Base-by-base conservation (phyloP, 306 rosid species). In the Medicago ruthenica region DNA sequence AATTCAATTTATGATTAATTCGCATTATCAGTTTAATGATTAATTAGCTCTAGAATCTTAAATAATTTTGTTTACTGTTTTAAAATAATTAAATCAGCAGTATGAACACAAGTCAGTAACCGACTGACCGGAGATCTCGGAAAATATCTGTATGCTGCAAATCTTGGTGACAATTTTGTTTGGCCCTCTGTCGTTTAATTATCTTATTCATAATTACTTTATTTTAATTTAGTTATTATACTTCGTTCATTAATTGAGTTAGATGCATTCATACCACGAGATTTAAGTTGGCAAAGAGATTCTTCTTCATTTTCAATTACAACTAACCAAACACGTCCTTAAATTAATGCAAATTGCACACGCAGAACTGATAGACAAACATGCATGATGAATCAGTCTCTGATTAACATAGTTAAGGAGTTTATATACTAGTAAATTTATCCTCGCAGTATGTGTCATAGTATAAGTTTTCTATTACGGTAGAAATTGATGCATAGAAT, bases 121-220 rank as follows among this genome's bases (percentile, higher is more conserved):
- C 88, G 79, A 74, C 76, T 64, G 74, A 71, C 58, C 41, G 77
- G 76, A 80, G 73, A 90, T 90, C 86, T 34, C 57, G 90, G 81
- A 83, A 71, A 84, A 87, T 76, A 80, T 75, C 21, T 78, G 69
- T 73, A 66, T 79, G 87, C 74, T 80, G 71, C 84, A 85, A 81
- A 83, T 87, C 83, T 67, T 69, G 77, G 79, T 78, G 82, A 78
- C 85, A 80, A 14, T n/a, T 71, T 60, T 22, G 12, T 60, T 76
- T 73, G 71, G 48, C 9, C n/a, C 84, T 54, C 63, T 71, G 31
- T 71, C 22, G 17, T 67, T 74, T 74, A 42, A 18, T 67, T 67
- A 77, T 76, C 70, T 45, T 64, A 66, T 64, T 44, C 71, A 18
- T 21, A 12, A 7, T 50, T 4, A 14, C 69, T 62, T 63, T 70